Base-by-base conservation (phyloP, 2,329 filamentous ascomycete species). In the Aaosphaeria arxii region DNA sequence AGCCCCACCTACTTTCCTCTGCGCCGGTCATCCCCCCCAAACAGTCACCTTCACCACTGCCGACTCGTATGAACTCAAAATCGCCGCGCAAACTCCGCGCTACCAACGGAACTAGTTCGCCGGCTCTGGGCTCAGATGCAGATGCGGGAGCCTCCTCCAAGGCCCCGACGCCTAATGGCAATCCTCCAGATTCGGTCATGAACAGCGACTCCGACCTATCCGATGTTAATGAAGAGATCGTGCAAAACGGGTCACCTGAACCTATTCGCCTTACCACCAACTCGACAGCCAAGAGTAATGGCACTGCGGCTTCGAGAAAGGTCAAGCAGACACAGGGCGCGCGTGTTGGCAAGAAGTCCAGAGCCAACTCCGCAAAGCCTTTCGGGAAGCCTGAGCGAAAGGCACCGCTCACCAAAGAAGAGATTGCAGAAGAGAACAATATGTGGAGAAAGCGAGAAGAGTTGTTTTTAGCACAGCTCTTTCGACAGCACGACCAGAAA, bases 141-240 rank as follows among this genome's bases (percentile, higher is more conserved):
- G 53, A 60, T 42, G 61, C 56, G 33, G 55, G 55, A n/a, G 45
- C 54, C n/a, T 61, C 63, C 30, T 61, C 58, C 13, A 54, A 56
- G 32, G 63, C 54, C 13, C 54, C 59, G 5, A 64, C 65, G 17
- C 61, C 64, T 6, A 54, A 54, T 13, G 57, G 50, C 9, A 62
- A 62, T 42, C 59, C 61, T 29, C 63, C 64, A 30, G 59, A 64
- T 29, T 57, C 55, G 41, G 64, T 50, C 38, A 57, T 52, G 11
- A 57, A 48, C 6, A 67, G 61, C 41, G 67, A 69, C 51, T 70
- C 66, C 38, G 67, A 67, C 40, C 57, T 70, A 5, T 69, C 66
- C 4, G 67, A 70, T 7, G 65, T 70, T 40, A 67, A 70, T 32
- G 67, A 70, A 51, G 66, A 69, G 33, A 69, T 70, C 35, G 60